These are phyloP conservation scores for Amaranthus palmeri DNA, from an alignment of 148 eudicot genomes.

Conservation along the genomic window DNA sequence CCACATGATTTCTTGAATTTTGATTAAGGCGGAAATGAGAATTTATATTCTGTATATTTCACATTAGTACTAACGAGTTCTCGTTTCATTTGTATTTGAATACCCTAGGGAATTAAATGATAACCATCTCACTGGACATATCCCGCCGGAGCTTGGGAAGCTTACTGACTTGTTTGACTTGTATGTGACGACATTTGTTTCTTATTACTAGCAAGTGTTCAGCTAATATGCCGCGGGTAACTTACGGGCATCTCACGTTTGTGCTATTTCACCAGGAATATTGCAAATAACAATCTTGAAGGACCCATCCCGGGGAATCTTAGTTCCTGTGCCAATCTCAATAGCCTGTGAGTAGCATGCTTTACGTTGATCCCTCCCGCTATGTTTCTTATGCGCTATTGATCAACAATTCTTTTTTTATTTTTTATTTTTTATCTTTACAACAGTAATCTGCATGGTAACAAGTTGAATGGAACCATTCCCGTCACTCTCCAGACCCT, in stretches of 20 bases:
- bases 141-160: constrained; percentile 90
- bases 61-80: neutral
- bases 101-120: constrained; percentile 76
- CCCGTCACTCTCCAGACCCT: constrained; percentile 72
- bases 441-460: constrained; percentile 70
- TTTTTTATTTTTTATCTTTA: neutral
- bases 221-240: neutral
- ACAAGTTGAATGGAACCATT: constrained; percentile 79
- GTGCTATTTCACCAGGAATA: constrained; percentile 47
- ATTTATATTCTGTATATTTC: neutral
- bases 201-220: neutral
- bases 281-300: constrained; percentile 76
- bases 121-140: constrained; percentile 68
- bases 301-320: constrained; percentile 84
- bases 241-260: neutral
- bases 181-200: constrained; percentile 31
- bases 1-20: neutral
- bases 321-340: constrained; percentile 90
- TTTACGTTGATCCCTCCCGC: neutral
- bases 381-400: neutral
- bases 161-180: constrained; percentile 90
- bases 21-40: neutral
- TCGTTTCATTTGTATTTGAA: neutral
- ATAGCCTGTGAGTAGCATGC: constrained; percentile 69
- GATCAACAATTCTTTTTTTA: neutral